Evolutionary conservation across 768 basidiomycete species (phyloP), one percentile per base, ranked within the genome.

Genomic region (Suillus tomentosus): DNA sequence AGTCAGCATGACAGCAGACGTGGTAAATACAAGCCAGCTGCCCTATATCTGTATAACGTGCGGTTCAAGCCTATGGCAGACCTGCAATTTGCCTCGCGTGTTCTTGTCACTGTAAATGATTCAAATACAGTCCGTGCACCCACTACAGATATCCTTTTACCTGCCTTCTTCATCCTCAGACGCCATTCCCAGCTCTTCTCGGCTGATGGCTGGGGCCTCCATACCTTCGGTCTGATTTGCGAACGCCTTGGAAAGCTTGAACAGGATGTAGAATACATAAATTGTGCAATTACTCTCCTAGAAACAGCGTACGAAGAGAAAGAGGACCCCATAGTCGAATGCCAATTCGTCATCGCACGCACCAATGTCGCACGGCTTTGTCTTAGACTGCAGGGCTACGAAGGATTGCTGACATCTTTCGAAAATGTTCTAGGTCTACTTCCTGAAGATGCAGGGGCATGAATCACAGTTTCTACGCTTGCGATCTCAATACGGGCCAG

Each of bases 291-390:
- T 15, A 64, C 75, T 4, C 80, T 95, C 13, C 79, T 99, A n/a
- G 96, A 99, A 74, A 82, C 86, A 2, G 83, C 84, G 31, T 99
- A 97, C 77, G 97, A 99, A 73, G 87, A 90, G 61, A 85, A 85
- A 15, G 97, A 99, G 74, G 90, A 94, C 61, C 76, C 88, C 1
- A 78, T 80, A 24, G 85, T 94, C 13, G 97, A 98, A 75, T 78
- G 81, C 58, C 88, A 85, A 61, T 99, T 90, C 71, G 86, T 85
- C 6, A 85, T 95, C 45, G 92, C 95, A 0, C 91, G 95, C 66
- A 79, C 85, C 27, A 96, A 91, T 63, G 78, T 94, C 8, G 97
- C 89, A 1, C 86, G 97, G 13, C 73, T 96, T 27, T 82, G 85
- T 22, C 78, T 96, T n/a, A 80, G 88, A 0, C 70, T 81, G 4